Conservation (phyloP, 2,329 filamentous ascomycete genomes). For the Cadophora gregata region DNA sequence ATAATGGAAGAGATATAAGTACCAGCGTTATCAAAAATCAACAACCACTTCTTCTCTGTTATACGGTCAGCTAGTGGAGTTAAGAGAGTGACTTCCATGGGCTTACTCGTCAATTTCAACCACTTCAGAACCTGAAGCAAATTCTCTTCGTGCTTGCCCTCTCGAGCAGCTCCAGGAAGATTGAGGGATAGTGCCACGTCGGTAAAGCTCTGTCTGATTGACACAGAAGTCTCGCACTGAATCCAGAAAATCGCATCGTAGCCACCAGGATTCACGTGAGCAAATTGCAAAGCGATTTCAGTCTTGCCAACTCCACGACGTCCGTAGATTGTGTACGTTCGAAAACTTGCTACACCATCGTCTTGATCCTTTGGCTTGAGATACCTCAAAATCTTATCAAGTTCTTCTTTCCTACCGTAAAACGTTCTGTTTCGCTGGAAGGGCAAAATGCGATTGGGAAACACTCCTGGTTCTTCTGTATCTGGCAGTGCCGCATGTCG, state of each 20-base stretch:
- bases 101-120: slow-evolving; percentile 32
- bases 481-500: slow-evolving; percentile 22
- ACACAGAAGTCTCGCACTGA: slow-evolving; percentile 36
- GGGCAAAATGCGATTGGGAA: slow-evolving; percentile 26
- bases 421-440: slow-evolving; percentile 29
- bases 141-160: slow-evolving; percentile 33
- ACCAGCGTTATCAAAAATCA: slow-evolving; percentile 36
- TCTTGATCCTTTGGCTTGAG: slow-evolving; percentile 22
- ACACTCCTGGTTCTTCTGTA: slow-evolving; percentile 28
- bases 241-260: slow-evolving; percentile 43
- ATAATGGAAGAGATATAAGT: background rate
- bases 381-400: slow-evolving; percentile 34
- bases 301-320: slow-evolving; percentile 40
- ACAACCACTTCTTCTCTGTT: slow-evolving; percentile 24
- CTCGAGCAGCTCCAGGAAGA: slow-evolving; percentile 34
- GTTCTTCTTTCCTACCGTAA: slow-evolving; percentile 35
- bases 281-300: slow-evolving; percentile 36
- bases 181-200: slow-evolving; percentile 38
- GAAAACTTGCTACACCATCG: slow-evolving; percentile 19
- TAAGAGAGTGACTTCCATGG: background rate
- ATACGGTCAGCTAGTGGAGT: background rate
- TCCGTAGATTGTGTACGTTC: slow-evolving; percentile 40
- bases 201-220: slow-evolving; percentile 41
- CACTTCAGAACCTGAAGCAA: slow-evolving; percentile 29
- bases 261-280: slow-evolving; percentile 28